phyloP scores from a whole-genome alignment of 192 early-diverging fungal genomes.

The Paraglomus brasilianum region DNA sequence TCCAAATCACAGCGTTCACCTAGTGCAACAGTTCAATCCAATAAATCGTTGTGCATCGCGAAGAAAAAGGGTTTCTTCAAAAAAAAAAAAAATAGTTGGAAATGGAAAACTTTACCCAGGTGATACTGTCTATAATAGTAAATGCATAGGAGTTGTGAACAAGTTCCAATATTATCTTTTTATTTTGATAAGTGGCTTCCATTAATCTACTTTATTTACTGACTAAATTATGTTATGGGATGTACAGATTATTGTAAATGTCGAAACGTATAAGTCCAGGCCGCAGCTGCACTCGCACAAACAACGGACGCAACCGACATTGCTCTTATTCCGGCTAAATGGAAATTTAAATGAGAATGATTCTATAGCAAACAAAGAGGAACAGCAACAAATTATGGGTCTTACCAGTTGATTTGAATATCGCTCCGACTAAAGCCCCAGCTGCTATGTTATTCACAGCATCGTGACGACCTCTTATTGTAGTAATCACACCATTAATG shows the following conservation, averaged over 20 bases:
- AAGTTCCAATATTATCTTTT: too few relatives aligned
- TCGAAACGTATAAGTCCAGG: constrained; percentile 50
- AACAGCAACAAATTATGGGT: not conserved
- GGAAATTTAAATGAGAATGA: not conserved
- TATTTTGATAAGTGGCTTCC: too few relatives aligned
- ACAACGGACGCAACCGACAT: constrained; percentile 55
- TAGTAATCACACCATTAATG: constrained; percentile 65
- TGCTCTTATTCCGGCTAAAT: constrained; percentile 58
- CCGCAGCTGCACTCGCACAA: constrained; percentile 57
- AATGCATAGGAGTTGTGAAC: too few relatives aligned
- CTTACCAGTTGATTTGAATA: constrained; percentile 72
- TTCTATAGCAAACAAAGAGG: not conserved
- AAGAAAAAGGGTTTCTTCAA: constrained; percentile 9
- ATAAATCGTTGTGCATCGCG: too few relatives aligned
- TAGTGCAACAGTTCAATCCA: too few relatives aligned
- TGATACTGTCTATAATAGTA: too few relatives aligned
- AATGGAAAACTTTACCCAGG: too few relatives aligned
- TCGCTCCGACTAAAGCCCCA: constrained; percentile 70
- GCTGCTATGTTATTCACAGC: constrained; percentile 67
- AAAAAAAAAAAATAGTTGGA: constrained; percentile 7
- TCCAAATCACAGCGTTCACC: too few relatives aligned
- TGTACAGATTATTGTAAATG: too few relatives aligned
- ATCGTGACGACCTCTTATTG: constrained; percentile 61
- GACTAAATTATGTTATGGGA: too few relatives aligned
- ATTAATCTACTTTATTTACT: too few relatives aligned